phyloP scores from a whole-genome alignment of 257 asterid species.

The Solanum chilense region DNA sequence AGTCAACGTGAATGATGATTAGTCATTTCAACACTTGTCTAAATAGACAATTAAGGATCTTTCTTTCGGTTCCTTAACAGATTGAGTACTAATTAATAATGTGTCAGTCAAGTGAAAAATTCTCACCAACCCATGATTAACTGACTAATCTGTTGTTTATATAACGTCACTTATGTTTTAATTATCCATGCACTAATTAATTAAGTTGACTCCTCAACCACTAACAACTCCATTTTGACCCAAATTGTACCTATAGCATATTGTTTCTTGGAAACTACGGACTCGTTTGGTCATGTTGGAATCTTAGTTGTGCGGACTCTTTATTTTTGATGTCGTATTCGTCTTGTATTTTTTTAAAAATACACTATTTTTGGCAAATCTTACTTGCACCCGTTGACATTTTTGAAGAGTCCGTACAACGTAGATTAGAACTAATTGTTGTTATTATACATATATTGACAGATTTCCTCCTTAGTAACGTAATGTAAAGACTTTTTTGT shows the following conservation, averaged over 20 bases:
- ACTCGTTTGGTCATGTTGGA: not conserved
- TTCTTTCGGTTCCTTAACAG: not conserved
- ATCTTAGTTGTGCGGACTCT: too few species aligned
- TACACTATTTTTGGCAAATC: too few species aligned
- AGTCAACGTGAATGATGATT: not conserved
- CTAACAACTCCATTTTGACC: not conserved
- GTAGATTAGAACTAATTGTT: not conserved
- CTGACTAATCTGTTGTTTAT: not conserved
- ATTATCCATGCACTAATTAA: not conserved
- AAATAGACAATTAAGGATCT: not conserved
- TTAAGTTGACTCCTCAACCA: not conserved
- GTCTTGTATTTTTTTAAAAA: too few species aligned
- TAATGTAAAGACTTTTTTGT: not conserved
- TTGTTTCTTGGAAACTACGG: not conserved
- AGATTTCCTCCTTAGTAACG: not conserved
- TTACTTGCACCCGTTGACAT: too few species aligned
- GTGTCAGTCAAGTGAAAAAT: not conserved
- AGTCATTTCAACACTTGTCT: not conserved
- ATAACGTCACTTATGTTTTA: not conserved
- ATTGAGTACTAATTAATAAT: not conserved
- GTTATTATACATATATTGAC: not conserved
- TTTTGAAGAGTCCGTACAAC: too few species aligned
- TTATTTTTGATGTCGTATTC: rapidly evolving
- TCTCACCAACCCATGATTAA: not conserved
- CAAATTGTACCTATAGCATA: not conserved